Evolutionary conservation across 2,329 filamentous ascomycete genomes (phyloP).

Genomic region (Apiospora marii): DNA sequence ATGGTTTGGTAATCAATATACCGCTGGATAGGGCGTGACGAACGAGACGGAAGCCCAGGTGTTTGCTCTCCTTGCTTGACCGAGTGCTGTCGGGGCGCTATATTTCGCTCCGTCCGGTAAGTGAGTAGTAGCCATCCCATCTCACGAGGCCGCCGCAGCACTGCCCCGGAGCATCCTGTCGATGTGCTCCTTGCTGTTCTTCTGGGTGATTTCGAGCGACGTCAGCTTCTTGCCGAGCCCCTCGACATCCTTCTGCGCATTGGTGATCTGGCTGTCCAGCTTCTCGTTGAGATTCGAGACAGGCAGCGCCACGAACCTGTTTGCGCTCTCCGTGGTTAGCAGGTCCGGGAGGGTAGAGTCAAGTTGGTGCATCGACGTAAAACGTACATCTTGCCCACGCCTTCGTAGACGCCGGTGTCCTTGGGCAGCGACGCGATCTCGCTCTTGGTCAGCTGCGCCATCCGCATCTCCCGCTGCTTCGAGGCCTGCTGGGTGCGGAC

Average conservation of each 20-base stretch:
- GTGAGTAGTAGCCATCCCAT: constrained; percentile 25
- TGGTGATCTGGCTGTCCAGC: constrained; percentile 76
- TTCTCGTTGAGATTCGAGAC: constrained; percentile 77
- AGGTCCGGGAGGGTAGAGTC: constrained; percentile 18
- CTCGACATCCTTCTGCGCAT: constrained; percentile 79
- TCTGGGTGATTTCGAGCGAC: constrained; percentile 93
- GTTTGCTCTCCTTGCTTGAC: not conserved
- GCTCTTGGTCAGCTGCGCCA: constrained; percentile 84
- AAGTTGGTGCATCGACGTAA: constrained; percentile 18
- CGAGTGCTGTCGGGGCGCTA: not conserved
- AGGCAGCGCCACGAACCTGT: constrained; percentile 42
- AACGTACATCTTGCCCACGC: constrained; percentile 93
- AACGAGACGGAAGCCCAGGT: not conserved
- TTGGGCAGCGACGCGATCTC: constrained; percentile 81
- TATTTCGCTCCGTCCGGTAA: not conserved
- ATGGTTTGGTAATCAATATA: not conserved
- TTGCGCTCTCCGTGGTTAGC: not conserved
- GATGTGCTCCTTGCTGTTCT: constrained; percentile 92
- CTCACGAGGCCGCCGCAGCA: constrained; percentile 39
- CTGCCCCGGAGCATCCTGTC: constrained; percentile 79
- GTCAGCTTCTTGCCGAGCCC: constrained; percentile 87
- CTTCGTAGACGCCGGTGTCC: constrained; percentile 87
- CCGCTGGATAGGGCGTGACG: not conserved
- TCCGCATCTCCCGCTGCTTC: constrained; percentile 88
- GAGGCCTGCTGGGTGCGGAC: constrained; percentile 83